These are phyloP conservation scores for Calocera cornea DNA, from an alignment of 768 basidiomycete genomes.

Conservation along the genomic window DNA sequence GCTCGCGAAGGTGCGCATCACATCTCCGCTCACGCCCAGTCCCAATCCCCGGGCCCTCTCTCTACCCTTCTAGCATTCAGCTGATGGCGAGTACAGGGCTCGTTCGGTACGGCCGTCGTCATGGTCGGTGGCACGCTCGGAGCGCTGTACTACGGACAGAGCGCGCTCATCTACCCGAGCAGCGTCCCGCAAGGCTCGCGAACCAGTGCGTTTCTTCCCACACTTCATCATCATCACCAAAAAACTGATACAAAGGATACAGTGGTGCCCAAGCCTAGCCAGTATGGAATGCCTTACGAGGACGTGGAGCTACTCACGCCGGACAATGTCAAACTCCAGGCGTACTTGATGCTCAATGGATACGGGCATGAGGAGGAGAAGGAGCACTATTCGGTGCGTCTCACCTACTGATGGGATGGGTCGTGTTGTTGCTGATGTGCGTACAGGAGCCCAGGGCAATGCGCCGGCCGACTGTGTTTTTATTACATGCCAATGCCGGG, in stretches of 20 bases:
- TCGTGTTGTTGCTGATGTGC: background rate
- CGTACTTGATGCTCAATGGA: slow-evolving; percentile 61
- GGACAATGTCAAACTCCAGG: slow-evolving; percentile 57
- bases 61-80: background rate
- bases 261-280: slow-evolving; percentile 61
- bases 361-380: slow-evolving; percentile 15
- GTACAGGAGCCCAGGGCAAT: slow-evolving; percentile 10
- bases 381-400: slow-evolving; percentile 5
- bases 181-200: slow-evolving; percentile 69
- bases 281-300: slow-evolving; percentile 61
- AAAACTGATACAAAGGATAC: background rate
- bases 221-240: background rate
- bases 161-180: slow-evolving; percentile 80
- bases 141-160: slow-evolving; percentile 67
- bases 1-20: too few relatives aligned
- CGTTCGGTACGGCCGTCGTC: background rate
- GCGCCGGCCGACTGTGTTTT: slow-evolving; percentile 66
- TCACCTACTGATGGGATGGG: background rate
- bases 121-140: background rate
- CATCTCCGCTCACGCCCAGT: too few relatives aligned
- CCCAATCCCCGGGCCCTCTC: too few relatives aligned
- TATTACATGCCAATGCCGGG: slow-evolving; percentile 69
- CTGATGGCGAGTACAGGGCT: background rate
- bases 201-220: slow-evolving; percentile 35
- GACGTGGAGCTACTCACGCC: slow-evolving; percentile 57